Percentiles rank a stretch among this genome's conserved stretches.
phyloP scores from a whole-genome alignment of 23 red algal species.

The Gracilariopsis chorda region DNA sequence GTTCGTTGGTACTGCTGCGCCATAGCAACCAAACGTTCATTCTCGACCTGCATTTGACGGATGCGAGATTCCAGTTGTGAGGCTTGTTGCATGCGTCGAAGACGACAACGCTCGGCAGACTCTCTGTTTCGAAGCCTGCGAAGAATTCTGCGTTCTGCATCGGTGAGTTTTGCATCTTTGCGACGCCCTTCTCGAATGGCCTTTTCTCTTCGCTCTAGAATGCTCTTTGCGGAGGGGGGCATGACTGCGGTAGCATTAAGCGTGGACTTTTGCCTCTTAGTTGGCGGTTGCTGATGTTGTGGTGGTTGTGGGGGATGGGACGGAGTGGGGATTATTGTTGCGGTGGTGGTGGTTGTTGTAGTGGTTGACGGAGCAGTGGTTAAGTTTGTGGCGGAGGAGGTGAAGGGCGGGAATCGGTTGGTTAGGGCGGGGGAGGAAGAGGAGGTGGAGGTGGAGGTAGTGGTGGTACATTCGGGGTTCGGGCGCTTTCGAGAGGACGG shows the following conservation, averaged over 20 bases:
- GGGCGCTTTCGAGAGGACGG: neutral
- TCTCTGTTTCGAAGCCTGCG: conserved; percentile 58
- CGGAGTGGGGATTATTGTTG: neutral
- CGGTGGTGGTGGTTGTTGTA: neutral
- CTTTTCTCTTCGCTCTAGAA: conserved; percentile 31
- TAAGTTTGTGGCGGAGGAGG: neutral
- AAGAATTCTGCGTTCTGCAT: conserved; percentile 57
- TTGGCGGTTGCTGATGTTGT: neutral
- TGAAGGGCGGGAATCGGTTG: neutral
- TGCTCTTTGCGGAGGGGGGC: conserved; percentile 58
- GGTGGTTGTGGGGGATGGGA: neutral
- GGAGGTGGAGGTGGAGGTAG: neutral
- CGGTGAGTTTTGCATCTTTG: conserved; percentile 51
- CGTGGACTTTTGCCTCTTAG: neutral
- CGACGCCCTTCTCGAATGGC: conserved; percentile 54
- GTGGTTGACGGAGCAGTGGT: neutral
- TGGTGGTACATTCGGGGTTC: neutral
- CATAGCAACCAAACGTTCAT: neutral
- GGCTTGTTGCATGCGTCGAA: conserved; percentile 32
- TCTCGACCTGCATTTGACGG: conserved; percentile 18
- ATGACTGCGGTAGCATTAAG: conserved; percentile 37
- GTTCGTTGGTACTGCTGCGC: conserved; percentile 12
- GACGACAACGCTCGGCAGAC: conserved; percentile 53
- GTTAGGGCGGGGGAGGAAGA: neutral
- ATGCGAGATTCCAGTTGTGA: neutral